phyloP scores from a whole-genome alignment of 148 eudicot species.

The Amaranthus hypochondriacus region DNA sequence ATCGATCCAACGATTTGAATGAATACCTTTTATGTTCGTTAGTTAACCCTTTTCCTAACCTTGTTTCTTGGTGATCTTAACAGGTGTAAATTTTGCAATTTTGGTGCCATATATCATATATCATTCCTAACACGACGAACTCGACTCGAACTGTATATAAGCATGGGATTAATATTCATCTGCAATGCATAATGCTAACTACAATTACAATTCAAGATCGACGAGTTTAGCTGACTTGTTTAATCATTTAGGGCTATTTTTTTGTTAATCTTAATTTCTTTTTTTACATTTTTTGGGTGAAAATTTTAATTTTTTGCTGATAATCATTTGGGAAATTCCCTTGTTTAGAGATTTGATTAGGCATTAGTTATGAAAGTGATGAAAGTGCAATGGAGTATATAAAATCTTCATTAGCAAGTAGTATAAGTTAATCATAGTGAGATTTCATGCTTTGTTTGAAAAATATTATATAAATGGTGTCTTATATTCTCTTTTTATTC shows the following conservation, averaged over 20 bases:
- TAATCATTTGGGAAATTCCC: constrained; percentile 16
- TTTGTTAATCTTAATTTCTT: background rate
- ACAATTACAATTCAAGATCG: background rate
- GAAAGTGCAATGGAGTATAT: constrained; percentile 5
- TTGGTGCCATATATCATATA: constrained; percentile 22
- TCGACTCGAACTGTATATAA: constrained; percentile 25
- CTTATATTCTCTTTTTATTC: too few species aligned
- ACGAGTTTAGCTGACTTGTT: constrained; percentile 22
- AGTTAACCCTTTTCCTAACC: constrained; percentile 18
- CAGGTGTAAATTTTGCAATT: constrained; percentile 51
- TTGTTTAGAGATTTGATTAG: constrained; percentile 32
- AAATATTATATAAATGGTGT: too few species aligned
- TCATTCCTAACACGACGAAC: constrained; percentile 26
- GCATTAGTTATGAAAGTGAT: constrained; percentile 40
- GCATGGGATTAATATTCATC: constrained; percentile 11
- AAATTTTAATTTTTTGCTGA: constrained; percentile 13
- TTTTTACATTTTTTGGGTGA: constrained; percentile 6
- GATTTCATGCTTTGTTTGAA: too few species aligned
- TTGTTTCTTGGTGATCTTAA: constrained; percentile 6
- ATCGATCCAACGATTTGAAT: too few species aligned
- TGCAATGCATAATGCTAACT: background rate
- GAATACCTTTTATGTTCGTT: background rate
- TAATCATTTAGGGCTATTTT: constrained; percentile 16
- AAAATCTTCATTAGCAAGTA: too few species aligned
- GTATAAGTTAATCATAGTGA: too few species aligned